Base-by-base conservation (phyloP, 768 basidiomycete genomes). In the Scleroderma citrinum region DNA sequence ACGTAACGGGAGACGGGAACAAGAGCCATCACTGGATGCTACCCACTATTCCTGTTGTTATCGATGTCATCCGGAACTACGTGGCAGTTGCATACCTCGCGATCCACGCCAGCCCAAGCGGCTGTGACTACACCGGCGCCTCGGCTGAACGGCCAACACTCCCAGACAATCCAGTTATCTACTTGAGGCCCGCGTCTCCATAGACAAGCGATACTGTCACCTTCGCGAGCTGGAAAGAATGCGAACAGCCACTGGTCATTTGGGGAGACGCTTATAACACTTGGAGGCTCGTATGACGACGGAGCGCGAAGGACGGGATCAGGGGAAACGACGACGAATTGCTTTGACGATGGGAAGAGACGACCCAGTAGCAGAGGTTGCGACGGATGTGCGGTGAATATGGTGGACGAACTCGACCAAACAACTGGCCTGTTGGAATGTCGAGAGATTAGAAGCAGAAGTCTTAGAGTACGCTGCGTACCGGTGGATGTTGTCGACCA, bases 361-460 rank as follows among this genome's bases (percentile, higher is more conserved):
- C 81, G 77, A 8, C 75, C 85, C 14, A 77, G 65, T 13, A 91
- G 66, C 17, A 74, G 53, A 30, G 88, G 80, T 54, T 80, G 77
- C 0, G 74, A 72, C 29, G 81, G 75, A 59, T 88, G 84, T 0
- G 87, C 74, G 8, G 79, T 78, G 62, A 87, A 83, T 59, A 90
- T 78, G 12, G 80, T 72, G 29, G 83, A 87, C 3, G 80, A 79
- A 30, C 70, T 69, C 0, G 87, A 81, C 88, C 88, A 90, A 53
- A 75, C 76, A 4, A 87, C 59, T 2, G 86, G 85, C 54, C 88
- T 90, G 56, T 1, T 36, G 6, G 23, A 11, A 10, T 29, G 14
- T 31, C 24, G 17, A 5, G 6, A 29, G 21, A 24, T 26, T 14
- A 26, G 13, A 20, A 32, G 3, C 11, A 17, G 30, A 19, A 19